Conservation (phyloP, 371 early-diverging fungal species). For the Parasitella parasitica region DNA sequence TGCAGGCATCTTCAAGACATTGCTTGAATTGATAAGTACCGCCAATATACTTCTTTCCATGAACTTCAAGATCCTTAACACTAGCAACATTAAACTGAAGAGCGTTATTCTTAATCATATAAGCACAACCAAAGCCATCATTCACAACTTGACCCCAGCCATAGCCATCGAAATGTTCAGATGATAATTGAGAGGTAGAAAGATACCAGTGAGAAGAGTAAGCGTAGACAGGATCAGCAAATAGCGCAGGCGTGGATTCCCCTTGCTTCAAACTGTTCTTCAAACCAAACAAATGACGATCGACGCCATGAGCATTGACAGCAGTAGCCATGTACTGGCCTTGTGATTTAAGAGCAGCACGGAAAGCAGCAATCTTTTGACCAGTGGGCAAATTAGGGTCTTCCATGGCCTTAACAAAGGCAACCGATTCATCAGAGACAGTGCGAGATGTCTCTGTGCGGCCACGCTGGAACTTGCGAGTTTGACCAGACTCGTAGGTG, state of each 20-base stretch:
- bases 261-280: conserved; percentile 56
- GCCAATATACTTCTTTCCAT: conserved; percentile 38
- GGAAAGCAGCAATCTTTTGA: conserved; percentile 68
- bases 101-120: conserved; percentile 86
- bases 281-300: conserved; percentile 86
- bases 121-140: conserved; percentile 93
- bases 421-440: conserved; percentile 76
- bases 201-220: conserved; percentile 91
- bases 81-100: conserved; percentile 88
- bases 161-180: conserved; percentile 88
- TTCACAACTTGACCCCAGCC: conserved; percentile 98
- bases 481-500: conserved; percentile 93
- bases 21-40: conserved; percentile 59
- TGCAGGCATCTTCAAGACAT: conserved; percentile 58
- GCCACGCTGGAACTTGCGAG: conserved; percentile 87
- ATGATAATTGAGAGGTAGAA: conserved; percentile 90
- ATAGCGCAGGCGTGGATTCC: conserved; percentile 82
- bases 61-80: conserved; percentile 51
- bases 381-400: conserved; percentile 51
- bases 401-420: conserved; percentile 88
- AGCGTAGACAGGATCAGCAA: conserved; percentile 80
- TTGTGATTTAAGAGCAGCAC: conserved; percentile 77
- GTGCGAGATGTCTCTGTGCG: conserved; percentile 95
- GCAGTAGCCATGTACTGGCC: conserved; percentile 79
- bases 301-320: conserved; percentile 85